Conservation (phyloP, 306 rosid genomes). For the Abrus precatorius region DNA sequence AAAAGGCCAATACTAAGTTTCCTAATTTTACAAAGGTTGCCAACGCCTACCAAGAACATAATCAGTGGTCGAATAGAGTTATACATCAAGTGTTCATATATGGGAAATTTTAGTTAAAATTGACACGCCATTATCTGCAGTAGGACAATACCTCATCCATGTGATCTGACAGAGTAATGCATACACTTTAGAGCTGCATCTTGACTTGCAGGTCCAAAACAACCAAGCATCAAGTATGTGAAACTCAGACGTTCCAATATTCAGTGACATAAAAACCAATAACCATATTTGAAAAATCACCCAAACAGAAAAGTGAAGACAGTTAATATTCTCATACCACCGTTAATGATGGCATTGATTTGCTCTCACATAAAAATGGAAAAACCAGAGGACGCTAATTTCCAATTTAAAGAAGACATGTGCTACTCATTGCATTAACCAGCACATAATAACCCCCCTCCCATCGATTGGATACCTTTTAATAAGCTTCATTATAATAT, state of each 20-base stretch:
- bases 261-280: constrained; percentile 3
- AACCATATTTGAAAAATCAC: constrained; percentile 14
- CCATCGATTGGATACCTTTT: constrained; percentile 19
- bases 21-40: neutral
- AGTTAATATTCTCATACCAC: constrained; percentile 14
- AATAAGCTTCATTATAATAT: constrained; percentile 25
- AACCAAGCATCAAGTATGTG: neutral
- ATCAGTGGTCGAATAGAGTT: neutral
- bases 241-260: constrained; percentile 10
- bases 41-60: neutral
- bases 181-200: neutral
- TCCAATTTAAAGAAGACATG: constrained; percentile 13
- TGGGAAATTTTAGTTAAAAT: constrained; percentile 1
- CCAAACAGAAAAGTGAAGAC: neutral
- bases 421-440: constrained; percentile 32
- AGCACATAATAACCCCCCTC: constrained; percentile 4
- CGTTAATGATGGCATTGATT: constrained; percentile 41
- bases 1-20: neutral
- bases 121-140: neutral
- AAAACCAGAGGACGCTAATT: constrained; percentile 32
- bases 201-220: constrained; percentile 25
- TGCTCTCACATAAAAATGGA: constrained; percentile 25
- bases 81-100: constrained; percentile 10
- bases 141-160: neutral
- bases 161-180: neutral